Percentiles rank a stretch among this genome's conserved stretches.
phyloP scores from a whole-genome alignment of 306 rosid genomes.

The Vicia villosa region DNA sequence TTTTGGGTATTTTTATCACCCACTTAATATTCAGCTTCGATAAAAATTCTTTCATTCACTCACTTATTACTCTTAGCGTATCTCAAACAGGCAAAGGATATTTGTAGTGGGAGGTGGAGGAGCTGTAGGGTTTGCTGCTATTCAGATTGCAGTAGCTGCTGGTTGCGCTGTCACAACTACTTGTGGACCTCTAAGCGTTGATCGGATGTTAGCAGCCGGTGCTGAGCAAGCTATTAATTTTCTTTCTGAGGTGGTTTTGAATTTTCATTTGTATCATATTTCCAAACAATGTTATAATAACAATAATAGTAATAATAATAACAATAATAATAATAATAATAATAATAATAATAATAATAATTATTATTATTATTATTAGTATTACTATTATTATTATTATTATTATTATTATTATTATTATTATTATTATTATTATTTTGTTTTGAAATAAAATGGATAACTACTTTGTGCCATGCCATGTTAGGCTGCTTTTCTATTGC shows the following conservation, averaged over 20 bases:
- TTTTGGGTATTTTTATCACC: conserved; percentile 11
- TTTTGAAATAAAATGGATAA: no score
- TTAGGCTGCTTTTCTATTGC: no score
- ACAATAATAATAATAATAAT: no score
- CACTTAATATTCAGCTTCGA: conserved; percentile 20
- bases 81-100: conserved; percentile 71
- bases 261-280: conserved; percentile 32
- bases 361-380: no score
- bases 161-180: conserved; percentile 85
- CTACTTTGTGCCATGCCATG: no score
- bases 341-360: no score
- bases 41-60: conserved; percentile 27
- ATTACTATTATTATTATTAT: no score
- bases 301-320: no score
- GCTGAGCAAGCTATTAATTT: conserved; percentile 94
- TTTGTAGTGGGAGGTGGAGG: conserved; percentile 97
- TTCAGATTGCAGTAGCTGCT: conserved; percentile 83
- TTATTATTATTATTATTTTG: no score
- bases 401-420: no score
- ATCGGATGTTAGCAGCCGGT: conserved; percentile 71
- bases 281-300: conserved; percentile 17
- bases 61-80: conserved; percentile 36
- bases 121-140: conserved; percentile 87
- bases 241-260: conserved; percentile 71
- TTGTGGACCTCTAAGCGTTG: conserved; percentile 78